Evolutionary conservation across 1,139 yeast genomes (phyloP).

Genomic region (Kurtzmaniella quercitrusa): DNA sequence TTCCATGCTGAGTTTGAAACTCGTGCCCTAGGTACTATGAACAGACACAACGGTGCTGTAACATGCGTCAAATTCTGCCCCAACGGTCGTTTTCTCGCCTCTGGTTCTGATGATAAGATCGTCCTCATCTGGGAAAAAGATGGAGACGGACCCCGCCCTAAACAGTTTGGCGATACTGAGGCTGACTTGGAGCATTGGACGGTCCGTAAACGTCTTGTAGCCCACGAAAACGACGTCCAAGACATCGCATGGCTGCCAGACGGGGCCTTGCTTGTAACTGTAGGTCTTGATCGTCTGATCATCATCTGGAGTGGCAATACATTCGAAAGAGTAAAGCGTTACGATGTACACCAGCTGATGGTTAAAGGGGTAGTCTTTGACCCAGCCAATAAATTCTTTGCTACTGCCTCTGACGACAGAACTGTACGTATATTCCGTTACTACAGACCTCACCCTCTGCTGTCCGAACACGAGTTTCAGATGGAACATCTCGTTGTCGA

Average conservation of each 20-base stretch:
- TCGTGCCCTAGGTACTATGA: slow-evolving; percentile 72
- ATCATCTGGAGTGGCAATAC: slow-evolving; percentile 93
- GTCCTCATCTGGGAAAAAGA: slow-evolving; percentile 91
- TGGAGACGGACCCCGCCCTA: slow-evolving; percentile 47
- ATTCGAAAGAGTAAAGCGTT: slow-evolving; percentile 81
- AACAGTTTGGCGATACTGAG: slow-evolving; percentile 48
- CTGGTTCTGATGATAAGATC: slow-evolving; percentile 93
- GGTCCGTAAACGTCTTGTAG: slow-evolving; percentile 83
- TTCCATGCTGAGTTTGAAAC: background rate
- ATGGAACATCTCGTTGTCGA: slow-evolving; percentile 78
- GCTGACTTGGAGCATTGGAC: slow-evolving; percentile 88
- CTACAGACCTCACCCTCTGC: slow-evolving; percentile 44
- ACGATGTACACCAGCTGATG: slow-evolving; percentile 91
- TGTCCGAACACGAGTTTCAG: slow-evolving; percentile 69
- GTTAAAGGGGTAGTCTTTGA: slow-evolving; percentile 97
- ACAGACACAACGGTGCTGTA: slow-evolving; percentile 89
- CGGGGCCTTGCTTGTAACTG: slow-evolving; percentile 82
- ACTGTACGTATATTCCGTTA: slow-evolving; percentile 84
- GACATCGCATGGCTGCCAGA: slow-evolving; percentile 99
- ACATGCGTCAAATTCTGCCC: slow-evolving; percentile 92
- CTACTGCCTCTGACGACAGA: slow-evolving; percentile 94
- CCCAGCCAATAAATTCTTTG: slow-evolving; percentile 96
- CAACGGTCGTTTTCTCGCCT: slow-evolving; percentile 82
- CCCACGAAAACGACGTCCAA: slow-evolving; percentile 95
- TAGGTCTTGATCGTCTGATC: slow-evolving; percentile 87